Percentiles rank a stretch among this genome's conserved stretches.
Evolutionary conservation across 78 protist genomes (phyloP).

Genomic region (slime mould (Dictyostelium discoideum)): dicty_2.7 NC_007091.3:2155001-2155500

Average conservation of each 20-base stretch:
- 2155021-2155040: background rate
- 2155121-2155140: background rate
- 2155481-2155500: background rate
- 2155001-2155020: background rate
- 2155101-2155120: background rate
- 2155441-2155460: background rate
- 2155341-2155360: constrained; percentile 39
- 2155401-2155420: constrained; percentile 13
- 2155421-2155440: background rate
- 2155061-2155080: constrained; percentile 28
- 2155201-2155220: constrained; percentile 8
- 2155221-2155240: background rate
- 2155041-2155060: background rate
- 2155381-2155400: constrained; percentile 29
- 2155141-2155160: background rate
- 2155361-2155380: constrained; percentile 21
- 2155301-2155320: constrained; percentile 22
- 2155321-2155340: constrained; percentile 39
- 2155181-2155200: background rate
- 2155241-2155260: background rate
- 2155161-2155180: background rate
- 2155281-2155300: constrained; percentile 15
- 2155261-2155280: background rate
- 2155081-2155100: background rate
- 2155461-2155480: background rate